Evolutionary conservation across 2,329 filamentous ascomycete species (phyloP), one percentile per base, ranked within the genome.

Genomic region (Sordariomycetes sp.): DNA sequence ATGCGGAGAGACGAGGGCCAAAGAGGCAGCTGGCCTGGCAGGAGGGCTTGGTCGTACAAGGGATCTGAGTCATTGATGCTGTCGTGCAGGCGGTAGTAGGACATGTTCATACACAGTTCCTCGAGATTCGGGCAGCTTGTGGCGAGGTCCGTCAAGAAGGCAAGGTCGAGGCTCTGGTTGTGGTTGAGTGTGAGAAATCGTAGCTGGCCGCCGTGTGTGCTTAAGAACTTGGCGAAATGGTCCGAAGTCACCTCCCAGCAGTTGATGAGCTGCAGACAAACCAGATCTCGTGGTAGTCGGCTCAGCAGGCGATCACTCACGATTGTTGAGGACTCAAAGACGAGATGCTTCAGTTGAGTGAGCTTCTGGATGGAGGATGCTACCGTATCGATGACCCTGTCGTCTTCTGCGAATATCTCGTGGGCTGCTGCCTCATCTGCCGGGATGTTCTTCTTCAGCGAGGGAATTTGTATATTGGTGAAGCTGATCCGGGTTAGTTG

Each of bases 81-180:
- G 34, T 70, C 65, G 38, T 85, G 75, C 26, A 78, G 72, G 42
- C 79, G 82, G 56, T 78, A 88, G 48, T 87, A 92, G 11, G 76
- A 79, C 33, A 93, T 63, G 45, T 94, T 85, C 68, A 94, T 80
- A 32, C 71, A 73, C 25, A 96, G 64, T 17, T 73, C 68, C 46
- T 80, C 66, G 6, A 96, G 66, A 4, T 68, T 66, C 0, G 86
- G 85, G 48, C 87, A 94, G 2, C 72, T 68, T 4, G 61, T 54
- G 14, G 72, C 76, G 30, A 96, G 58, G 18, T 69, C 56, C 0
- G 76, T 70, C 6, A 92, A 64, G 47, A 94, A 95, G 0, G 70
- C 75, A 26, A 95, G 59, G 46, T 79, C 82, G 25, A 95, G 64
- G 3, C 80, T 77, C 40, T 85, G 79, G 47, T 94, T 94, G 56